Evolutionary conservation across 257 asterid genomes (phyloP).

Genomic region (Agastache rugosa): DNA sequence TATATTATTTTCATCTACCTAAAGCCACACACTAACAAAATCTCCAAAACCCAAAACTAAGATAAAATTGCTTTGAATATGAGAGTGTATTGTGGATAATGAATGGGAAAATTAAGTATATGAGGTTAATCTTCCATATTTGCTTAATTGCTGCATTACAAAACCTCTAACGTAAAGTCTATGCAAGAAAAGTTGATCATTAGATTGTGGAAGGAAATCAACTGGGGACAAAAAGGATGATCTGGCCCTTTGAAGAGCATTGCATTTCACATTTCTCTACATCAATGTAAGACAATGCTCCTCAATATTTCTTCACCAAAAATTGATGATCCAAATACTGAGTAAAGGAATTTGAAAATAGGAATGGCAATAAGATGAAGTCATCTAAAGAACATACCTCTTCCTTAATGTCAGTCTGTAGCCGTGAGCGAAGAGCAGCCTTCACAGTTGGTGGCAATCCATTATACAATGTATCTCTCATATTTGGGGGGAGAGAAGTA

Average conservation of each 20-base stretch:
- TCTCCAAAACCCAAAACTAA: background rate
- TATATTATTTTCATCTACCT: background rate
- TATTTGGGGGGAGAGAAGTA: conserved; percentile 92
- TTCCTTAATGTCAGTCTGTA: conserved; percentile 62
- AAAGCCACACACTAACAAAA: background rate
- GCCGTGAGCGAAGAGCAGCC: conserved; percentile 62
- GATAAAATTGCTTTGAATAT: background rate
- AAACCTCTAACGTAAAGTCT: conserved; percentile 15
- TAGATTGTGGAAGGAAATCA: background rate
- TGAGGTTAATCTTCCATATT: background rate
- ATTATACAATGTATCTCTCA: conserved; percentile 82
- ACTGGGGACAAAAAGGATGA: background rate
- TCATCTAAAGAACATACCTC: conserved; percentile 51
- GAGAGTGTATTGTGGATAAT: background rate
- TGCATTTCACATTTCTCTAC: conserved; percentile 21
- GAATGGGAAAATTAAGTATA: background rate
- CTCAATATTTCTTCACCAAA: background rate
- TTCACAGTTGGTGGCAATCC: conserved; percentile 84
- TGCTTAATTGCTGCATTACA: background rate
- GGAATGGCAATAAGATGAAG: conserved; percentile 15
- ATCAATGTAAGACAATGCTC: background rate
- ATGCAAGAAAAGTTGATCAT: conserved; percentile 23
- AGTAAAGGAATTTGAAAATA: conserved; percentile 8
- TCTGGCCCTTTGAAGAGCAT: background rate
- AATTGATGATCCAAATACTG: background rate